Base-by-base conservation (phyloP, 2,329 filamentous ascomycete species). In the Stemphylium vesicarium region DNA sequence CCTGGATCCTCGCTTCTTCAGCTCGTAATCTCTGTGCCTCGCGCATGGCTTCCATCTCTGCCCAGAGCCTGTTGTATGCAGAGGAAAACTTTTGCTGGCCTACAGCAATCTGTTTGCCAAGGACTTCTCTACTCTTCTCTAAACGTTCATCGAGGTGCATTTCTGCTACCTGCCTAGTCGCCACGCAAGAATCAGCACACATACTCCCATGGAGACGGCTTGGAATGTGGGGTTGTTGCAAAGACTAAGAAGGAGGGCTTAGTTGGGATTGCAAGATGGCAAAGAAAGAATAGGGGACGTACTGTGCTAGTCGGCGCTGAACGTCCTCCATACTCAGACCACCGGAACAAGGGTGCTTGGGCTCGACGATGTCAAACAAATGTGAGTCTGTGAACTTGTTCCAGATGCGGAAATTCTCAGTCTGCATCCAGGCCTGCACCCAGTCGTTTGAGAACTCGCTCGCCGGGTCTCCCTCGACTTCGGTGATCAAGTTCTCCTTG, bases 301-400 rank as follows among this genome's bases (percentile, higher is more conserved):
- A 75, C 74, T 96, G 90, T 32, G 92, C 88, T 31, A 99, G 84
- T 20, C 95, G 85, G 45, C 95, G 85, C 73, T 97, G 94, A 11
- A 99, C 89, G 73, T 99, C 95, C 64, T 98, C 95, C 59, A 99
- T 92, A 1, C 89, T 93, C 16, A 99, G 82, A 0, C 92, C 94
- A 22, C 95, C 95, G 1, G 93, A 93, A 73, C 91, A 97, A 3
- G 95, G 95, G 75, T 99, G 95, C 57, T 88, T 88, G 1, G 95
- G 95, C 70, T 96, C 92, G 12, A 96, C 90, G 60, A 99, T 91
- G 64, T 96, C 94, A 71, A 98, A 99, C 13, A 99, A 83, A 68
- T 96, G 90, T 13, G 88, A 88, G 70, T 97, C 93, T 2, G 80
- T 82, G 52, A 75, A 78, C 24, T 84, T 81, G 61, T 93, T 83